Evolutionary conservation across 2,329 filamentous ascomycete species (phyloP), one percentile per base, ranked within the genome.

Genomic region (Penicillium sp.): DNA sequence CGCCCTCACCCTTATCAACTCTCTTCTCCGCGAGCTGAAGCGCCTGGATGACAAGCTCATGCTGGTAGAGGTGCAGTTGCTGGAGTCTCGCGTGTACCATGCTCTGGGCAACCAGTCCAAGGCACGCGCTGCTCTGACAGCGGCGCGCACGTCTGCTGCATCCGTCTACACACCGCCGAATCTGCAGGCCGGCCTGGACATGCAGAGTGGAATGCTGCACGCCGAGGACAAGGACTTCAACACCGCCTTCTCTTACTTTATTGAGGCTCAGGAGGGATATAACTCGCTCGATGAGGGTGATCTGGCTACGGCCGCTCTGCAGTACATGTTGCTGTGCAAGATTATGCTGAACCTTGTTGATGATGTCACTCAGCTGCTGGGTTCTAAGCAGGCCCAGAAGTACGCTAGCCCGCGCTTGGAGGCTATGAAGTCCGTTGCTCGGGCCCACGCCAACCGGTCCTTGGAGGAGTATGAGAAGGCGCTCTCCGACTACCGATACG

Each of bases 241-340:
- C 76, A 98, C 93, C 22, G 89, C 93, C 40, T 98, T 87, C 72
- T 96, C 90, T 40, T 98, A 98, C 78, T 98, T 98, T 72, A 97
- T 98, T 70, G 93, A 98, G 75, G 93, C 94, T 2, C 82, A 98
- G 54, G 93, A 98, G 68, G 93, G 93, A 50, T 98, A 97, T 72
- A 89, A 93, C 73, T 85, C 85, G 38, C 89, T 95, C 69, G 93
- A 98, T 58, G 89, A 95, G 67, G 76, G 84, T 31, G 75, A 79
- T 55, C 89, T 90, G 72, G 93, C 94, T n/a, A 94, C 91, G n/a
- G 88, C 91, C 10, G 89, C 93, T 9, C 77, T 98, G 56, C 93
- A 98, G 76, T 98, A 98, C 78, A 98, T 98, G 93, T 81, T 98
- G 44, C 84, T 98, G 28, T 97, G 93, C 83, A 98, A 98, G 77